phyloP scores from a whole-genome alignment of 2,329 filamentous ascomycete species.

The Aureobasidium sp. region DNA sequence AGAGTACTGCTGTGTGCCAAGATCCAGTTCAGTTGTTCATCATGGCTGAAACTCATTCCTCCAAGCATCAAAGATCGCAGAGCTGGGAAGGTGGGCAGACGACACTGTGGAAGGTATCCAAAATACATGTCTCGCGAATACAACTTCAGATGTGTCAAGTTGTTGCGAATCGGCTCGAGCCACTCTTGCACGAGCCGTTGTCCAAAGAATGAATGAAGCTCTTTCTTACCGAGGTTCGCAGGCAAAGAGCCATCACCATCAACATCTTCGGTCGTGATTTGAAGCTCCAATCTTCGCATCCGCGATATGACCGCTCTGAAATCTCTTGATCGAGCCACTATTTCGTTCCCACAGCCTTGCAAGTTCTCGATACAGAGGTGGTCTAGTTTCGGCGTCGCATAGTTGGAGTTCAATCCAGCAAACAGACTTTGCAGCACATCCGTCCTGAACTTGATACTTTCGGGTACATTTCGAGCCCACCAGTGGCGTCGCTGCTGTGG shows the following conservation, averaged over 20 bases:
- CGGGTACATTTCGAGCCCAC: conserved; percentile 9
- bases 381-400: conserved; percentile 11
- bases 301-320: conserved; percentile 19
- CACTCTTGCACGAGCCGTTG: conserved; percentile 18
- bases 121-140: conserved; percentile 30
- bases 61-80: conserved; percentile 35
- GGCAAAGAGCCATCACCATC: conserved; percentile 15
- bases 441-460: conserved; percentile 9
- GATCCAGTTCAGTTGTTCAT: conserved; percentile 43
- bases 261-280: conserved; percentile 20
- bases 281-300: conserved; percentile 18
- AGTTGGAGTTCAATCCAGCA: background rate
- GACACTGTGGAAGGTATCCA: conserved; percentile 34
- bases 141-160: conserved; percentile 33
- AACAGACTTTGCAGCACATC: conserved; percentile 11
- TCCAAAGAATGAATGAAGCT: conserved; percentile 20
- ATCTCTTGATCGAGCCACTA: conserved; percentile 13
- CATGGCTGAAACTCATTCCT: conserved; percentile 36
- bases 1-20: conserved; percentile 32
- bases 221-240: conserved; percentile 14
- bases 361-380: conserved; percentile 22
- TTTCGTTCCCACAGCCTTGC: conserved; percentile 17
- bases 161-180: conserved; percentile 19
- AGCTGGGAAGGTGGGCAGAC: conserved; percentile 33
- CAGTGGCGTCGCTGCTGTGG: conserved; percentile 8